Evolutionary conservation across 176 grass and related monocot species (phyloP).

Genomic region (Elymus sibiricus): DNA sequence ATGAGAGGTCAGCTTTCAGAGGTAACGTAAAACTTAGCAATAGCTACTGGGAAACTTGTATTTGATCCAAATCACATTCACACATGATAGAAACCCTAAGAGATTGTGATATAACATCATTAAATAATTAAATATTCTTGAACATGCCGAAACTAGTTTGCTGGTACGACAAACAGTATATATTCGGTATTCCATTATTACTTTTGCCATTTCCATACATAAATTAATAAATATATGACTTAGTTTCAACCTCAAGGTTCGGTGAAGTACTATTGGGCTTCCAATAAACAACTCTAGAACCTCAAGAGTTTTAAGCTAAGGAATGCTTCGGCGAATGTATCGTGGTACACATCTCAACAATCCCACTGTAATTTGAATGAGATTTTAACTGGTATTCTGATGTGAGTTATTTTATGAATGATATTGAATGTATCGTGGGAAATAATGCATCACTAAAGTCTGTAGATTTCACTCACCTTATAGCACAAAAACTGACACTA

Average conservation of each 20-base stretch:
- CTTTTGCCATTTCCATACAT: not conserved
- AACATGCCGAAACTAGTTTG: not conserved
- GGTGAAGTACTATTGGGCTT: not conserved
- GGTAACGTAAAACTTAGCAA: not conserved
- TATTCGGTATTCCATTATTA: not conserved
- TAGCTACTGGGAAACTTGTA: not conserved
- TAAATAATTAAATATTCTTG: slow-evolving; percentile 11
- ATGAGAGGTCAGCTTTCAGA: not conserved
- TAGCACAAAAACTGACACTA: not conserved
- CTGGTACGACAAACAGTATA: not conserved
- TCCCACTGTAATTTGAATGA: not conserved
- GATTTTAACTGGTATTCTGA: not conserved
- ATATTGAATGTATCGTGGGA: not conserved
- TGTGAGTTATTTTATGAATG: not conserved
- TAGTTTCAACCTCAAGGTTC: not conserved
- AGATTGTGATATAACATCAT: slow-evolving; percentile 8
- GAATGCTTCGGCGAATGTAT: not conserved
- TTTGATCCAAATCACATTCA: not conserved
- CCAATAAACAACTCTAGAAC: not conserved
- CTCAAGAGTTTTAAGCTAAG: not conserved
- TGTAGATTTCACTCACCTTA: not conserved
- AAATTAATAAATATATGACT: not conserved
- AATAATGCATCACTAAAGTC: not conserved
- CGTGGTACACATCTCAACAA: not conserved
- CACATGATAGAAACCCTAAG: not conserved